Conservation (phyloP, 148 eudicot species). For the Fagopyrum tataricum region DNA sequence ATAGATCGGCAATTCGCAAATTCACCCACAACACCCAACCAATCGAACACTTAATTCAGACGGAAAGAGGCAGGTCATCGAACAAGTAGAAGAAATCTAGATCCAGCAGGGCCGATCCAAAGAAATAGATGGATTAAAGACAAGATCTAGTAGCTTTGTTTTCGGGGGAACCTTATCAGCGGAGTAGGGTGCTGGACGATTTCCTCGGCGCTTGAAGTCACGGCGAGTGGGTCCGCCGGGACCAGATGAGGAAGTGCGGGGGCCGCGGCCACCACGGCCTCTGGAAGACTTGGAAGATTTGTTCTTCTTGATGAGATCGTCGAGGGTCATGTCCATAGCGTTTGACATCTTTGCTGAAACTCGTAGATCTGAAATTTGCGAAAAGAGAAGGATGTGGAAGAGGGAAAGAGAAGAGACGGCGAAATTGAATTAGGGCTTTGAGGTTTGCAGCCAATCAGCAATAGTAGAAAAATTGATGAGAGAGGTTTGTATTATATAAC, state of each 20-base stretch:
- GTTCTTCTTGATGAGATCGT: constrained; percentile 86
- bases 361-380: constrained; percentile 3
- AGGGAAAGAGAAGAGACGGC: not conserved
- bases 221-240: constrained; percentile 62
- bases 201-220: constrained; percentile 43
- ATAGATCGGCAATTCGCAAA: not conserved
- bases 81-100: not conserved
- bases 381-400: not conserved
- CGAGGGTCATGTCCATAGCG: constrained; percentile 61
- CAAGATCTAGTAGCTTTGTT: constrained; percentile 5
- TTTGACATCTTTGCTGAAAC: constrained; percentile 13
- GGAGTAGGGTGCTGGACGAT: constrained; percentile 62
- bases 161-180: constrained; percentile 36
- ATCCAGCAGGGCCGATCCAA: not conserved
- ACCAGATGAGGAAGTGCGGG: constrained; percentile 20
- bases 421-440: constrained; percentile 13
- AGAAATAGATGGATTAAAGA: not conserved
- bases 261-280: constrained; percentile 42
- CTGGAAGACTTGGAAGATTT: constrained; percentile 45
- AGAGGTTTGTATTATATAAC: not conserved
- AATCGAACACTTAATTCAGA: not conserved
- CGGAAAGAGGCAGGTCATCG: not conserved
- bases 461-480: not conserved
- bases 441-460: not conserved
- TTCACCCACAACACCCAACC: constrained; percentile 1